These are phyloP conservation scores for Tanozyma kutaoensis DNA, from an alignment of 805 yeast species.

Conservation along the genomic window DNA sequence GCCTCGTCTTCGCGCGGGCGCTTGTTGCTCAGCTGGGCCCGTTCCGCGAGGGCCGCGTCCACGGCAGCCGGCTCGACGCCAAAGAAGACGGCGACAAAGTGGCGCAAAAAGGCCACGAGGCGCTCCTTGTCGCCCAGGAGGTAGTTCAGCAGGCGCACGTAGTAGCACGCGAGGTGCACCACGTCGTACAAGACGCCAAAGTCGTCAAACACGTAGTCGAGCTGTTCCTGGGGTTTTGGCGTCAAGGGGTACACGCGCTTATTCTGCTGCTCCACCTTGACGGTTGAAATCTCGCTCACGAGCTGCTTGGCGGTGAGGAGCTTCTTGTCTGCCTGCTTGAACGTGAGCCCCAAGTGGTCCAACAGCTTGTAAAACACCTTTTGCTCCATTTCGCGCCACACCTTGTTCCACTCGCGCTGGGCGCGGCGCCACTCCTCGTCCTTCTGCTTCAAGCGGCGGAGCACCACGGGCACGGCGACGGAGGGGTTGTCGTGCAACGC, in stretches of 20 bases:
- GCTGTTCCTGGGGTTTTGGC: conserved; percentile 70
- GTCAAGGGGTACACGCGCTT: conserved; percentile 77
- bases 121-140: conserved; percentile 73
- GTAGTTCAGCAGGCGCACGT: conserved; percentile 57
- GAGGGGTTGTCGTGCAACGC: conserved; percentile 94
- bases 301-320: conserved; percentile 79
- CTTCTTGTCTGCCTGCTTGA: conserved; percentile 94
- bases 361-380: conserved; percentile 86
- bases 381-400: conserved; percentile 97
- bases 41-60: conserved; percentile 20
- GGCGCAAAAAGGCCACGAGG: conserved; percentile 54
- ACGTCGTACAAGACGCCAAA: conserved; percentile 62
- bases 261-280: conserved; percentile 82
- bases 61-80: conserved; percentile 37
- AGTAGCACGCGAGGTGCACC: conserved; percentile 50
- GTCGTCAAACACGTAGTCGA: conserved; percentile 54
- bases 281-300: conserved; percentile 83
- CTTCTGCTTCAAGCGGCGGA: conserved; percentile 88
- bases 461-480: conserved; percentile 85
- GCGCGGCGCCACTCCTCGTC: conserved; percentile 99
- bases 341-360: conserved; percentile 91
- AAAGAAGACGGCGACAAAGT: conserved; percentile 64
- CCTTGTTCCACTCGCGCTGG: conserved; percentile 97
- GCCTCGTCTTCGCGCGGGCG: no score
- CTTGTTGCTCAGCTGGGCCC: no score